Base-by-base conservation (phyloP, 768 basidiomycete species). In the Rhizopogon roseolus region DNA sequence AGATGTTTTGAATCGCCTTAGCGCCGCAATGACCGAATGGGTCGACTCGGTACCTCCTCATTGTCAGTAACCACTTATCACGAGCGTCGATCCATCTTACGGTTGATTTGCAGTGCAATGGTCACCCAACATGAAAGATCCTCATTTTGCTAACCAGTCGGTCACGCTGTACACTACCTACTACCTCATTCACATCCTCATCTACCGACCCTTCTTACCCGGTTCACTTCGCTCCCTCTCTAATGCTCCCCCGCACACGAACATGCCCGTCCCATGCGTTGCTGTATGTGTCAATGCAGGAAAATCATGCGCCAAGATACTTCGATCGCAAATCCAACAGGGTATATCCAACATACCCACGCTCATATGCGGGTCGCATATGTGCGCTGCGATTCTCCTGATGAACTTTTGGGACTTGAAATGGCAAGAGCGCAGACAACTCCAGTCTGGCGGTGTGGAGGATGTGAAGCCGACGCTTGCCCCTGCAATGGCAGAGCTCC, bases 1-100 rank as follows among this genome's bases (percentile, higher is more conserved):
- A 45, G 76, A 82, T 41, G 79, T 87, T 29, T 73, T 91, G 14
- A 75, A 80, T 14, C 84, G 88, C 53, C 71, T 93, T 34, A 86
- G 86, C 61, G 74, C 77, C 6, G 84, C 84, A 0, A 74, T 93
- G 60, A 82, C 83, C 54, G 80, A 85, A 54, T 94, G 90, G 89
- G 68, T 80, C 10, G 81, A 85, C 46, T 75, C 77, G 7, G 71
- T 91, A 16, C 91, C 90, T 10, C 74, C 81, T 38, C 84, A 88
- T 60, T 62, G 87, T 88, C 59, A 53, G 84, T 71, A 6, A 10
- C 9, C 14, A 36, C 22, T 36, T 13, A 16, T 48, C 7, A 25
- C 6, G 2, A 5, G 9, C 14, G 22, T 48, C 36, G 46, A 48
- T 48, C 34, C 34, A 48, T 48, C 46, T 48, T 39, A 43, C 49